Evolutionary conservation across 2,329 filamentous ascomycete genomes (phyloP).

Genomic region (Metarhizium rileyi): DNA sequence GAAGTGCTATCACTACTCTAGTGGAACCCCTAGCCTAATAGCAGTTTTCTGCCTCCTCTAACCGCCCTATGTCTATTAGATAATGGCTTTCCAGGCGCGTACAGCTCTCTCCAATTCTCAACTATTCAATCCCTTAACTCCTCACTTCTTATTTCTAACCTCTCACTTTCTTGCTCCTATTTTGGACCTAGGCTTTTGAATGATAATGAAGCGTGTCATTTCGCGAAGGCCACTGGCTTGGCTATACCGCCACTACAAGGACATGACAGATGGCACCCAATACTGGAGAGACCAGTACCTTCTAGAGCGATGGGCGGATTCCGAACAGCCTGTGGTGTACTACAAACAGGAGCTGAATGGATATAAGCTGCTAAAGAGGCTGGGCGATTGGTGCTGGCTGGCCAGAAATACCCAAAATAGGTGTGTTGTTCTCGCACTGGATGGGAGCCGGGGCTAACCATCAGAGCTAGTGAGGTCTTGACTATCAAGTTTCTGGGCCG

Average conservation of each 20-base stretch:
- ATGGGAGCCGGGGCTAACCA: not conserved
- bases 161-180: no score
- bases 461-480: not conserved
- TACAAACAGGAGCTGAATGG: not conserved
- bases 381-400: constrained; percentile 1
- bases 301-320: not conserved
- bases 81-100: no score
- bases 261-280: not conserved
- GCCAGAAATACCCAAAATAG: not conserved
- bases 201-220: not conserved
- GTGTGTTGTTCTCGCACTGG: not conserved
- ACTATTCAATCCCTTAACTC: no score
- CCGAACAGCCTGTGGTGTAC: not conserved
- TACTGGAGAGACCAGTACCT: not conserved
- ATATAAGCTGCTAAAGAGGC: not conserved
- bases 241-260: not conserved
- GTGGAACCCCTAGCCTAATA: no score
- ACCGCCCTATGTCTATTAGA: no score
- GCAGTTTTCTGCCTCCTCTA: no score
- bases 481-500: not conserved
- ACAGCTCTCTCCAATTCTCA: no score
- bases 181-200: no score
- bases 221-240: not conserved
- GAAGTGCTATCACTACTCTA: no score
- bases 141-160: no score